Percentiles rank a stretch among this genome's conserved stretches.
phyloP scores from a whole-genome alignment of 2,329 filamentous ascomycete species.

The Graphiopsis chlorocephala region DNA sequence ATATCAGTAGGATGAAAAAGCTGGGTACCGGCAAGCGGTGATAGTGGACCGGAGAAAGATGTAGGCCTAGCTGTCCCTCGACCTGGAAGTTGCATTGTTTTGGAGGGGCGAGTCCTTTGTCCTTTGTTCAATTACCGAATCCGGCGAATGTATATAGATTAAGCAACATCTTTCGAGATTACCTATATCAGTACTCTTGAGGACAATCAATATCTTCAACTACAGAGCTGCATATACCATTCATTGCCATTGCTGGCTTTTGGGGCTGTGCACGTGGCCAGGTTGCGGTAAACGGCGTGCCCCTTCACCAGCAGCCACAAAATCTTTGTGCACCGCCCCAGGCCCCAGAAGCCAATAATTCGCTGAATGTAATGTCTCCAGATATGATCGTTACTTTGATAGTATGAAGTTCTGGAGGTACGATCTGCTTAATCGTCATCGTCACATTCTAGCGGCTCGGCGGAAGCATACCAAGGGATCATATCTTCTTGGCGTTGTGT shows the following conservation, averaged over 20 bases:
- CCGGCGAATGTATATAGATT: background rate
- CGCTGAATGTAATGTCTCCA: background rate
- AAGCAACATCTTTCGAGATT: background rate
- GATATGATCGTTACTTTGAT: background rate
- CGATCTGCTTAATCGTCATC: slow-evolving; percentile 4
- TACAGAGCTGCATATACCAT: background rate
- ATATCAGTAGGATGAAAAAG: background rate
- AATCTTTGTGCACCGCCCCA: background rate
- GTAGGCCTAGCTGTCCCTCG: background rate
- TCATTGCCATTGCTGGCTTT: background rate
- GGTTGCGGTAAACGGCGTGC: too few species aligned
- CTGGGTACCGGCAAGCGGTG: background rate
- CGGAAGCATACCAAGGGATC: background rate
- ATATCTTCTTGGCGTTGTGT: background rate
- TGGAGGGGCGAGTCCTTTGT: background rate
- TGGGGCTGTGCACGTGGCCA: background rate
- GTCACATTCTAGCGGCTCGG: background rate
- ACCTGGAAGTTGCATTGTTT: background rate
- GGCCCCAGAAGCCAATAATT: background rate
- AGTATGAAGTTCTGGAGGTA: background rate
- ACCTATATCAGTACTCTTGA: background rate
- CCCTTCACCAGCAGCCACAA: background rate
- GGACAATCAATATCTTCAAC: background rate
- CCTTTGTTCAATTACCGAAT: slow-evolving; percentile 1
- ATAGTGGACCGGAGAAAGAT: background rate